phyloP scores from a whole-genome alignment of 495 filamentous ascomycete genomes.

The Daldinia concentrica region DNA sequence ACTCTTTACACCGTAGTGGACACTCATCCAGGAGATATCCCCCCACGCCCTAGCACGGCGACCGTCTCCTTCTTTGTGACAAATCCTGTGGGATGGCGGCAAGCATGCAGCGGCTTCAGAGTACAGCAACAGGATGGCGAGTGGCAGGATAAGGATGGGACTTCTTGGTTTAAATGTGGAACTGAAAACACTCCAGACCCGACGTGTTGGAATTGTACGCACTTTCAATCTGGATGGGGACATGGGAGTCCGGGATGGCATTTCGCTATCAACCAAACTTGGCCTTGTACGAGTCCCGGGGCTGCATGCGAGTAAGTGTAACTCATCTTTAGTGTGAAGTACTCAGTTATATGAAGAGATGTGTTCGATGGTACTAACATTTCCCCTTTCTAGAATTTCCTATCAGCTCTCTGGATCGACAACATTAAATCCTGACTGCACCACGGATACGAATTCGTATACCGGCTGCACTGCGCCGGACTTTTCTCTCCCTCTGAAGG shows the following conservation, averaged over 20 bases:
- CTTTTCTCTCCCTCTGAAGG: background rate
- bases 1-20: background rate
- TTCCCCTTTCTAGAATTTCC: background rate
- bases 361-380: background rate
- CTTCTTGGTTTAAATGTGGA: conserved; percentile 23
- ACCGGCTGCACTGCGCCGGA: background rate
- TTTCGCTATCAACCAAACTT: conserved; percentile 26
- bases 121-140: conserved; percentile 6
- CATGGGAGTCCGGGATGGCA: conserved; percentile 17
- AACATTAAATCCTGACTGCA: background rate
- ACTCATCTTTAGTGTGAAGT: background rate
- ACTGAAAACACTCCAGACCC: conserved; percentile 16
- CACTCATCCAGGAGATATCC: conserved; percentile 16
- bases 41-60: conserved; percentile 15
- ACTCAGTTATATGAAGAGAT: background rate
- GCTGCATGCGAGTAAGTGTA: background rate
- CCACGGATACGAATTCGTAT: background rate
- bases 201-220: conserved; percentile 21
- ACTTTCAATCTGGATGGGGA: conserved; percentile 28
- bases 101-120: conserved; percentile 21
- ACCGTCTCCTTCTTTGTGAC: conserved; percentile 14
- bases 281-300: conserved; percentile 8
- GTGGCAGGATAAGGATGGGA: conserved; percentile 25
- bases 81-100: background rate
- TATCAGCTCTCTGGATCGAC: background rate